A percentile compares a stretch with the other conserved stretches of the same genome.
Evolutionary conservation across 2,329 filamentous ascomycete species (phyloP).

Genomic region (Cercospora sp.): DNA sequence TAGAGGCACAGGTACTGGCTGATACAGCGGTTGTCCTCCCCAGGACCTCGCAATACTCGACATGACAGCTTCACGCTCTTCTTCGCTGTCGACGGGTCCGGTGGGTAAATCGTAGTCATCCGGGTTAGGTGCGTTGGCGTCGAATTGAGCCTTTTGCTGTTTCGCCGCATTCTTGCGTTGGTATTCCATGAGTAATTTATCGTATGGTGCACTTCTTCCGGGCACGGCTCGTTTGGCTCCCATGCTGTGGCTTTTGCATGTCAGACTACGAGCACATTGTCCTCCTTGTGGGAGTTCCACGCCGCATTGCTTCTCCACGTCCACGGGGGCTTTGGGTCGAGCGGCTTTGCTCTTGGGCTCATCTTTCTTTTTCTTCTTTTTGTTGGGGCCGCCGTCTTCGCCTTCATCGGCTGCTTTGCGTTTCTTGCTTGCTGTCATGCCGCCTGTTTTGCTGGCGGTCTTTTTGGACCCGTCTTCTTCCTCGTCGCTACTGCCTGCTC

Average conservation of each 20-base stretch:
- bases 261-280: conserved; percentile 81
- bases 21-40: conserved; percentile 73
- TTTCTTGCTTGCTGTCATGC: conserved; percentile 42
- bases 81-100: conserved; percentile 86
- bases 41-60: conserved; percentile 66
- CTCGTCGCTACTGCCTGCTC: conserved; percentile 43
- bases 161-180: conserved; percentile 98
- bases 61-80: conserved; percentile 91
- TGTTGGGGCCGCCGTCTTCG: conserved; percentile 73
- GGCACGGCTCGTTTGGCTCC: conserved; percentile 87
- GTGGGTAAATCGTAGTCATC: conserved; percentile 76
- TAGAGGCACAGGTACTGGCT: conserved; percentile 58
- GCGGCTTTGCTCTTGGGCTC: conserved; percentile 61
- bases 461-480: conserved; percentile 36
- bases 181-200: conserved; percentile 70
- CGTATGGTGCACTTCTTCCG: conserved; percentile 81
- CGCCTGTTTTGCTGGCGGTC: conserved; percentile 34
- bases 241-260: conserved; percentile 90
- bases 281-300: conserved; percentile 80
- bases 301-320: conserved; percentile 90
- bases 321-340: conserved; percentile 85
- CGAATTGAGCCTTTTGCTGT: conserved; percentile 92
- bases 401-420: conserved; percentile 54
- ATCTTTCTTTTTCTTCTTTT: conserved; percentile 71
- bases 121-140: conserved; percentile 79